Conservation (phyloP, 106 monocot genomes). For the Posidonia australis region DNA sequence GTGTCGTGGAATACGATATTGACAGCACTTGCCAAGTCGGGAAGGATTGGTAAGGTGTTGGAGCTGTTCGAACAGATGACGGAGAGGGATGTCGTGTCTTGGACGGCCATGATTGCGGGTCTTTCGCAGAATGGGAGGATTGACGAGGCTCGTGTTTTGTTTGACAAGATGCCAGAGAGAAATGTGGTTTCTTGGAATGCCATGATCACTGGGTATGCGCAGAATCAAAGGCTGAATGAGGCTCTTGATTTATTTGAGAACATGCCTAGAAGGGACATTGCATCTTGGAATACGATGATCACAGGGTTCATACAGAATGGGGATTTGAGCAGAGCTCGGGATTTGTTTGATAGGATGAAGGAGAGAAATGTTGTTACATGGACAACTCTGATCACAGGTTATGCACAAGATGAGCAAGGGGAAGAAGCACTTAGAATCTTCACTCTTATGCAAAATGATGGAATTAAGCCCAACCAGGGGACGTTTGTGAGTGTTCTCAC, state of each 20-base stretch:
- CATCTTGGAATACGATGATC: constrained; percentile 21
- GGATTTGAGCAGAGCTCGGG: constrained; percentile 19
- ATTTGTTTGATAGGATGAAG: constrained; percentile 33
- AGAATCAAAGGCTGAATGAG: constrained; percentile 13
- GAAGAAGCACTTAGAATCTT: constrained; percentile 47
- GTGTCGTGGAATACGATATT: constrained; percentile 61
- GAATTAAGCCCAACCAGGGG: constrained; percentile 36
- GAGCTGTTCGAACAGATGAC: constrained; percentile 40
- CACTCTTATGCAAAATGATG: constrained; percentile 25
- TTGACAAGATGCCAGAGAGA: constrained; percentile 40
- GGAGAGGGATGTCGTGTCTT: constrained; percentile 47
- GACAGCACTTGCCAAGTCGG: constrained; percentile 33
- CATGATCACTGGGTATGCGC: constrained; percentile 36
- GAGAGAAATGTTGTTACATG: constrained; percentile 49
- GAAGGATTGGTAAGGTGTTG: constrained; percentile 26
- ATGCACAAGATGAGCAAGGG: constrained; percentile 30
- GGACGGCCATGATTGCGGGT: constrained; percentile 49
- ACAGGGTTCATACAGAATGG: constrained; percentile 41
- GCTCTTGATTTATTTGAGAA: constrained; percentile 12
- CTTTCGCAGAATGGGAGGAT: constrained; percentile 40
- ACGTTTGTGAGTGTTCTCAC: constrained; percentile 51
- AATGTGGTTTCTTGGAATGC: constrained; percentile 61
- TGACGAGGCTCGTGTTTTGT: constrained; percentile 30
- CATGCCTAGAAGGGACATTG: constrained; percentile 19
- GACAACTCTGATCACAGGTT: constrained; percentile 51